Percentiles rank a stretch among this genome's conserved stretches.
phyloP scores from a whole-genome alignment of 2,329 filamentous ascomycete species.

The Fusarium buxicola region DNA sequence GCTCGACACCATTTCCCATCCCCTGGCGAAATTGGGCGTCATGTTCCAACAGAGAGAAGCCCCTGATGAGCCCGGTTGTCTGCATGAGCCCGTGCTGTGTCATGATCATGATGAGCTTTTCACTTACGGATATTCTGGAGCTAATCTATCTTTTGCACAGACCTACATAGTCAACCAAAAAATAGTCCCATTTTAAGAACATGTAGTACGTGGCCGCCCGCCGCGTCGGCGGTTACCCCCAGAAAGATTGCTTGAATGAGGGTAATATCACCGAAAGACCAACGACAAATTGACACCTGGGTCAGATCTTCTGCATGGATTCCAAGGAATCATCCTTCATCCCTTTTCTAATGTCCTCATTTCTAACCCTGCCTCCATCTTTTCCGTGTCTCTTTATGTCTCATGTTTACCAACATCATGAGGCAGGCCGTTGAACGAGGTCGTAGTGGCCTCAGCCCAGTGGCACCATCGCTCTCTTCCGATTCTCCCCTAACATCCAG shows the following conservation, averaged over 20 bases:
- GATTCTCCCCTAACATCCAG: slow-evolving; percentile 10
- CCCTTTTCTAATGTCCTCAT: background rate
- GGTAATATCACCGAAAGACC: background rate
- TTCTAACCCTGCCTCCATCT: background rate
- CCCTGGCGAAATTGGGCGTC: slow-evolving; percentile 41
- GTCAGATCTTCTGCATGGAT: background rate
- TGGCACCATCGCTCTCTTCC: slow-evolving; percentile 19
- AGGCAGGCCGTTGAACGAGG: slow-evolving; percentile 16
- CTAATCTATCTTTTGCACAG: slow-evolving; percentile 15
- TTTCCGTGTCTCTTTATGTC: slow-evolving; percentile 2
- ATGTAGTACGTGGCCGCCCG: background rate
- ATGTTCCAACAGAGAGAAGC: slow-evolving; percentile 27
- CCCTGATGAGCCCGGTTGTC: slow-evolving; percentile 17
- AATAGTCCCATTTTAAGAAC: background rate
- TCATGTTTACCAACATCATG: slow-evolving; percentile 18
- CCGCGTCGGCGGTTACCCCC: background rate
- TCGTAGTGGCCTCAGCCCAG: slow-evolving; percentile 12
- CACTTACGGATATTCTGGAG: slow-evolving; percentile 18
- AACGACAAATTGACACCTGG: slow-evolving; percentile 1
- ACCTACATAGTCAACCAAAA: background rate
- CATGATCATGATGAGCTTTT: background rate
- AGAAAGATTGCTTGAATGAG: background rate
- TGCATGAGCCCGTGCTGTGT: background rate
- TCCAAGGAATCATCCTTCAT: background rate
- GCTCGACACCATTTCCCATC: slow-evolving; percentile 43